Evolutionary conservation across 176 grass and related monocot genomes (phyloP), one percentile per base, ranked within the genome.

Genomic region (Musa beccarii): DNA sequence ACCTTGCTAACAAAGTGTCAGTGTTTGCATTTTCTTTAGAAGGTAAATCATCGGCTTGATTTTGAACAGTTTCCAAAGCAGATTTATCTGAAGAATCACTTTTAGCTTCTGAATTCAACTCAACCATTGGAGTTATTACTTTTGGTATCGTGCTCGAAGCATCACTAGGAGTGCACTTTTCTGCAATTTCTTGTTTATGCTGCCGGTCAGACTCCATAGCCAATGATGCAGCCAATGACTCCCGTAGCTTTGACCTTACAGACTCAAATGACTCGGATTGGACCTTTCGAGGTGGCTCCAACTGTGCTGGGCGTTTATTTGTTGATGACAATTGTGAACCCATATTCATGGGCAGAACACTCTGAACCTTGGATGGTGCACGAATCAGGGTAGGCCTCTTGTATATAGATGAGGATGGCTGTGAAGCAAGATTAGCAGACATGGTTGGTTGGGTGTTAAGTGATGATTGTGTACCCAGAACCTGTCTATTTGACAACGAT

Each of bases 241-340:
- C 87, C 73, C 85, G 89, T 43, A 92, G 68, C 69, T 85, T 92
- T 54, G 82, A 90, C 71, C 90, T 90, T 68, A 89, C 78, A 0
- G 75, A 63, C 53, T 80, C 79, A 69, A 65, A 81, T 16, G 63
- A n/a, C 21, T 82, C 66, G 1, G 76, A 74, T 29, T 75, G 78
- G 21, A 59, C 63, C 79, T 85, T 90, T 2, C 5, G 51, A 15
- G 34, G 50, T 54, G 68, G 23, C 20, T 82, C 79, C 72, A 76
- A 72, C 20, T 75, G 85, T 66, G 59, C 82, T 66, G 59, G 59
- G 34, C 79, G 55, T 75, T 87, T 90, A 79, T 69, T 72, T 72
- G 81, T 86, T 62, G 74, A 78, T 59, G 67, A 49, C 1, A 19
- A 43, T 0, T 52, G 50, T 26, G 49, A 23, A 3, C 11, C 61